phyloP scores from a whole-genome alignment of 2,329 filamentous ascomycete species.

The Aspergillus niger region DNA sequence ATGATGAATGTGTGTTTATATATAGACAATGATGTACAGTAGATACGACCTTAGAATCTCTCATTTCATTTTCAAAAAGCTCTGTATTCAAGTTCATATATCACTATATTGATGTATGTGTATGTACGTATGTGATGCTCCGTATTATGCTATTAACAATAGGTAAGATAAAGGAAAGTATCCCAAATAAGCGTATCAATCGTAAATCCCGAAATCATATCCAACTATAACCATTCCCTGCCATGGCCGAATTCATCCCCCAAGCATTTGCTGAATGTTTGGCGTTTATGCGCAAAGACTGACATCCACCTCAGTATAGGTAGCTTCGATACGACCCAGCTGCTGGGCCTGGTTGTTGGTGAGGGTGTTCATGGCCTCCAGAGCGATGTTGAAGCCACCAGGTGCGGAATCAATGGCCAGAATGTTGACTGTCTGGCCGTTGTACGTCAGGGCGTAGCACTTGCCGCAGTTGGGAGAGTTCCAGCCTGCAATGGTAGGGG shows the following conservation, averaged over 20 bases:
- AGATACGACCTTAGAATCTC: slow-evolving; percentile 3
- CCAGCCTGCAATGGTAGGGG: slow-evolving; percentile 51
- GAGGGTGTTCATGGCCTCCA: slow-evolving; percentile 52
- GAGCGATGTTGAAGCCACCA: slow-evolving; percentile 53
- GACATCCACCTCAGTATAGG: slow-evolving; percentile 28
- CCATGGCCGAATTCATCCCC: background rate
- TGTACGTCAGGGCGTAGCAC: slow-evolving; percentile 55
- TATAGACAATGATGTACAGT: slow-evolving; percentile 8
- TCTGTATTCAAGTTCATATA: background rate
- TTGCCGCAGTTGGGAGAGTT: slow-evolving; percentile 53
- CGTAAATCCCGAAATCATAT: background rate
- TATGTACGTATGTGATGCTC: background rate
- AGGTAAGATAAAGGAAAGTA: background rate
- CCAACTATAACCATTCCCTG: background rate
- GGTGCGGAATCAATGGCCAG: slow-evolving; percentile 51
- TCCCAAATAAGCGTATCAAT: background rate
- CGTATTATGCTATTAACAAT: background rate
- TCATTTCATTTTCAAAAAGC: background rate
- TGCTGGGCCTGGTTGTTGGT: slow-evolving; percentile 49
- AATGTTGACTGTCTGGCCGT: slow-evolving; percentile 48
- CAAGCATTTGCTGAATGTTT: too few species aligned
- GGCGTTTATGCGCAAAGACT: slow-evolving; percentile 12
- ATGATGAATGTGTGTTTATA: background rate
- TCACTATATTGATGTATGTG: background rate
- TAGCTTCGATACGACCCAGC: slow-evolving; percentile 45